A percentile compares a stretch with the other conserved stretches of the same genome.
These are phyloP conservation scores for Astragalus glycyphyllos DNA, from an alignment of 306 rosid genomes.

Conservation along the genomic window DNA sequence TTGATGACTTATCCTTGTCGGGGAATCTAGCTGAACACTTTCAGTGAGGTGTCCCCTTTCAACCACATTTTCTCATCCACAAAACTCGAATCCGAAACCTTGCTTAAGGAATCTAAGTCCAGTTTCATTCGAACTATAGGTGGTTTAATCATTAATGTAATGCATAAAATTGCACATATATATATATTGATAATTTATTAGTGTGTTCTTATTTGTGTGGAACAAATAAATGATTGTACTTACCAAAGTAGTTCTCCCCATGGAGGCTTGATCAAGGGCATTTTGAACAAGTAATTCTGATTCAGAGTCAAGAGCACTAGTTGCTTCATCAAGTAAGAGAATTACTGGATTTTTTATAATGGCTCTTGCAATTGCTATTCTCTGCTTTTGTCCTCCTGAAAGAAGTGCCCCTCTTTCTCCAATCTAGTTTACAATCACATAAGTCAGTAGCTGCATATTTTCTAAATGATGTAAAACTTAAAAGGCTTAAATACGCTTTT, in stretches of 20 bases:
- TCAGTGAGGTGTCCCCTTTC: no score
- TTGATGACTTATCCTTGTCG: no score
- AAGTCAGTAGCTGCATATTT: constrained; percentile 14
- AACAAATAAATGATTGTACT: constrained; percentile 23
- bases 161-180: constrained; percentile 7
- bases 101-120: no score
- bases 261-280: constrained; percentile 96
- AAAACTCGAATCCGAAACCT: no score
- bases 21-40: no score
- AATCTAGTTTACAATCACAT: constrained; percentile 51
- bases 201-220: not conserved
- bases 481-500: no score
- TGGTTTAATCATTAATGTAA: constrained; percentile 8
- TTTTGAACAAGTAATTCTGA: constrained; percentile 84
- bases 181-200: not conserved
- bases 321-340: constrained; percentile 97
- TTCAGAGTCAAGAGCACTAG: constrained; percentile 97
- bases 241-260: constrained; percentile 97
- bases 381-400: constrained; percentile 96
- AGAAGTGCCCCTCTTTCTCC: constrained; percentile 91
- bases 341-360: constrained; percentile 84
- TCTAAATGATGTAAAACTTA: constrained; percentile 8
- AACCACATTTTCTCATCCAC: no score
- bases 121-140: not conserved
- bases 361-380: constrained; percentile 96